phyloP scores from a whole-genome alignment of 1,284 basidiomycete genomes.

The Fomitopsis betulina region DNA sequence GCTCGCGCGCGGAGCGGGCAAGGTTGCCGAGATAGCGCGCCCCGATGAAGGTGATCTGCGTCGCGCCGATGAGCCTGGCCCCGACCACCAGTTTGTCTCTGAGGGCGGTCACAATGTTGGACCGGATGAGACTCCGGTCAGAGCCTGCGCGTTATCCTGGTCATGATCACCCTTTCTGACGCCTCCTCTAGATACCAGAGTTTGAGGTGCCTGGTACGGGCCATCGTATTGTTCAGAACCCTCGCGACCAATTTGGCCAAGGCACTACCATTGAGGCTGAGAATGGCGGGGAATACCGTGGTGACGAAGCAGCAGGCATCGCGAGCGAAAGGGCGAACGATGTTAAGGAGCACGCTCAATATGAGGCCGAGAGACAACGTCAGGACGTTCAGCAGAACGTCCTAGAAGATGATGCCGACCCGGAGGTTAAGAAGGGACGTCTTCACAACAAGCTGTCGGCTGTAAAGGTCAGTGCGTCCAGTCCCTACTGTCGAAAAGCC shows the following conservation, averaged over 20 bases:
- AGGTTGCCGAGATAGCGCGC: conserved; percentile 70
- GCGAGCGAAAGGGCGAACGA: conserved; percentile 17
- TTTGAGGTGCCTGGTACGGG: conserved; percentile 41
- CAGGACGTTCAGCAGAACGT: conserved; percentile 14
- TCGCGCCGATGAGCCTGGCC: conserved; percentile 67
- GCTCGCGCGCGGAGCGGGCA: conserved; percentile 71
- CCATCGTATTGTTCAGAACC: conserved; percentile 42
- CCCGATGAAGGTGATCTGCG: conserved; percentile 64
- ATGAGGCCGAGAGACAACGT: conserved; percentile 26
- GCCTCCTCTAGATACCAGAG: conserved; percentile 34
- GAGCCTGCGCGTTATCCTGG: conserved; percentile 28
- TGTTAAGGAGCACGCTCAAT: conserved; percentile 14
- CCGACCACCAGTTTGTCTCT: conserved; percentile 54
- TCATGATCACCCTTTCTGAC: conserved; percentile 19
- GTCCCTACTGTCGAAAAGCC: not conserved
- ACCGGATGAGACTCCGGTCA: conserved; percentile 25
- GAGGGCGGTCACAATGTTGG: conserved; percentile 44
- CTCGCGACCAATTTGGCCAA: conserved; percentile 24
- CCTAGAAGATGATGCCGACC: conserved; percentile 34
- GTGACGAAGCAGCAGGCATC: conserved; percentile 25
- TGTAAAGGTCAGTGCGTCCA: conserved; percentile 22
- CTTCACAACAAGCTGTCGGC: conserved; percentile 43
- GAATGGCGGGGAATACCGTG: conserved; percentile 32
- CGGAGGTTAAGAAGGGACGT: conserved; percentile 44
- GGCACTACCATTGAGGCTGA: conserved; percentile 20